A percentile compares a stretch with the other conserved stretches of the same genome.
Conservation (phyloP, 495 filamentous ascomycete genomes). For the Xylaria sp. region DNA sequence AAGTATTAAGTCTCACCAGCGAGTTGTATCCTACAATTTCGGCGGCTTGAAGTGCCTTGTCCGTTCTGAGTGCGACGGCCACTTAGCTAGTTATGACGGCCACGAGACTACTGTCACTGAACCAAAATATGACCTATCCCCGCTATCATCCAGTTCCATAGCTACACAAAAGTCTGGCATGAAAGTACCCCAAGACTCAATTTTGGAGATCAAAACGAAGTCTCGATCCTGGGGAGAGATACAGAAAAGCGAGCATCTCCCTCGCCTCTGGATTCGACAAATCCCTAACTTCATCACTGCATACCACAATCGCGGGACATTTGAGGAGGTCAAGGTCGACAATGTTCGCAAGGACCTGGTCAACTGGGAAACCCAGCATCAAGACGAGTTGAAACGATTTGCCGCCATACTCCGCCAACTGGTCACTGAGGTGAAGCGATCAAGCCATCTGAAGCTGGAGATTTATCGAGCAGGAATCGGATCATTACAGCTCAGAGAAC, state of each 20-base stretch:
- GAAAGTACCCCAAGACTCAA: conserved; percentile 51
- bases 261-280: conserved; percentile 66
- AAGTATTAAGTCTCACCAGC: conserved; percentile 66
- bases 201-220: conserved; percentile 76
- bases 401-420: conserved; percentile 49
- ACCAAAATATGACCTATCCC: background rate
- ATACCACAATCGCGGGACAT: conserved; percentile 61
- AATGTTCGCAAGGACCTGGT: conserved; percentile 53
- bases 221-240: conserved; percentile 37
- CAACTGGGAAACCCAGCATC: conserved; percentile 61
- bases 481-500: conserved; percentile 54
- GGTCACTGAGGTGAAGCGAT: conserved; percentile 52
- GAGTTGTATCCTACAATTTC: conserved; percentile 66
- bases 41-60: conserved; percentile 61
- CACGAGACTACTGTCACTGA: background rate
- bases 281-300: conserved; percentile 68
- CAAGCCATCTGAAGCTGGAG: conserved; percentile 50
- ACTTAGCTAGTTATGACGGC: conserved; percentile 39
- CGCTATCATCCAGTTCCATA: background rate
- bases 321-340: conserved; percentile 58
- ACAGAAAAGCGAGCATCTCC: conserved; percentile 53
- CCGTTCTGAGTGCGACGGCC: conserved; percentile 70
- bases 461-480: conserved; percentile 44
- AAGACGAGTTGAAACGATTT: conserved; percentile 46
- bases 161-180: conserved; percentile 31